Base-by-base conservation (phyloP, 352 stramenopile species). In the Phytophthora megakarya region DNA sequence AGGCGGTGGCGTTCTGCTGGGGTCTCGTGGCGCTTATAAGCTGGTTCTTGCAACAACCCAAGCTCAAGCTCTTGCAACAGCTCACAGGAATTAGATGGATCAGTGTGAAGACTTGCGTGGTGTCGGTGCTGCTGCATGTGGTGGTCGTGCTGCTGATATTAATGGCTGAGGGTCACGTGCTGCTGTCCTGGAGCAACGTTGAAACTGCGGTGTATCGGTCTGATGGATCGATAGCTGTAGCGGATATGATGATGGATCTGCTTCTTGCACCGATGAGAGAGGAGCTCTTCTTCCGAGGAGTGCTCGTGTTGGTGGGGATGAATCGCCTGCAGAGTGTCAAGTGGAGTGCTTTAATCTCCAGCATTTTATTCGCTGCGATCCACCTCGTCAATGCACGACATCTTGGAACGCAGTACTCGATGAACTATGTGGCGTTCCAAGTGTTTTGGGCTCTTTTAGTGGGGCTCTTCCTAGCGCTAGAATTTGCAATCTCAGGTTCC, bases 201-300 rank as follows among this genome's bases (percentile, higher is more conserved):
- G 37, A 63, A 10, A 16, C 61, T 16, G 57, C 40, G 22, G 4
- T 69, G 42, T n/a, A 50, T 54, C 52, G 11, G 1, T 11, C 57
- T 10, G 56, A 64, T 21, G 50, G 50, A 15, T 60, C 70, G 9
- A 8, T 75, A 0, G 49, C 47, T 23, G 26, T 15, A 13, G 46
- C 26, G 1, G 42, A 68, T 42, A 35, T 76, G 12, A 18, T 81
- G 18, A 62, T 67, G 26, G 50, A 56, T 6, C 44, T 91, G 7
- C 11, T 88, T 5, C 52, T 88, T 6, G 70, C 63, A 38, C 80
- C 83, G 7, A 13, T 78, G 21, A 71, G 74, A 42, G 80, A 92
- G 61, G 83, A 92, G 49, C 61, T 92, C 3, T 85, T 88, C 44
- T 92, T 90, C 65, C 78, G 83, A 50, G 78, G 75, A 15, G 26